Base-by-base conservation (phyloP, 129 eudicot genomes). In the Mikania micrantha region DNA sequence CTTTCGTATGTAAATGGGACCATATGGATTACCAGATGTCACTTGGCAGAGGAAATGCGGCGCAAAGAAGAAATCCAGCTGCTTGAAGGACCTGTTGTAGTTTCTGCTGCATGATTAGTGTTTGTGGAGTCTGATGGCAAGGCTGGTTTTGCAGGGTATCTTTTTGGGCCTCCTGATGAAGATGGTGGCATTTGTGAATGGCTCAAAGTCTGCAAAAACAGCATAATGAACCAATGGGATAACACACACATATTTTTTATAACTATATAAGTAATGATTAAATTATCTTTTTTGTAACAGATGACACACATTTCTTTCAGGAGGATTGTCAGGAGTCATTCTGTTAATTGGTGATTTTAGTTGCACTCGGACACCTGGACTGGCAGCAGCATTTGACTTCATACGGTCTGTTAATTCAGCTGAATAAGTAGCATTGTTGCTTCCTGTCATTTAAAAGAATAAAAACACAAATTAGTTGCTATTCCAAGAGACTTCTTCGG, bases 61-160 rank as follows among this genome's bases (percentile, higher is more conserved):
- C 87, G 96, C 71, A 89, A 67, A 64, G 99, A 85, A 11, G 99
- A 83, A 40, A 86, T 89, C 99, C 96, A 93, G 80, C 89, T 85
- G 79, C 95, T 85, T 49, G 96, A 84, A 71, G 89, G 85, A 76
- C 85, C 99, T 21, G 76, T 45, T 25, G 76, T 52, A 25, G 42
- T 84, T 11, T 83, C 91, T 28, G 84, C 95, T n/a, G 84, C 95
- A 76, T 64, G 85, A 69, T 74, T 80, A 53, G 85, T 73, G 77
- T 76, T 84, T 48, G 88, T 36, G 11, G 78, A 73, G 63, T 86
- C 98, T n/a, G 85, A 45, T n/a, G 91, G 85, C 62, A 76, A 21
- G 21, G 76, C 77, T 69, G 95, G 85, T 64, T 83, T 90, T 57
- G 93, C 57, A 67, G 77, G 64, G 78, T 81, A 82, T 74, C 83